phyloP scores from a whole-genome alignment of 371 early-diverging fungal species.

The Catenaria anguillulae region DNA sequence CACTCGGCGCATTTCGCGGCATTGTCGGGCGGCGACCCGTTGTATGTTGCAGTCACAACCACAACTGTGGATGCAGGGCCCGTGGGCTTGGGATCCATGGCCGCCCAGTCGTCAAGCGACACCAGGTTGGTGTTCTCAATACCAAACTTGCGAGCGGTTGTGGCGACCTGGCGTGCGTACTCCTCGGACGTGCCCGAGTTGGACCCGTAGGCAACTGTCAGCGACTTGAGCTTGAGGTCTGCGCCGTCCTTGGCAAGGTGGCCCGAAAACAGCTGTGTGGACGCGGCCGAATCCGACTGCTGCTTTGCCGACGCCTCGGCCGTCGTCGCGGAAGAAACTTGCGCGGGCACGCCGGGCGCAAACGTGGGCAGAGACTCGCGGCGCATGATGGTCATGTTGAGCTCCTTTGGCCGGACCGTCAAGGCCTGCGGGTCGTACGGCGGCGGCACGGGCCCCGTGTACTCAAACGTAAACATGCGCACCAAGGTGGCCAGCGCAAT shows the following conservation, averaged over 20 bases:
- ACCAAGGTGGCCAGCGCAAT: conserved; percentile 13
- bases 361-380: neutral
- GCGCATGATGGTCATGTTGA: neutral
- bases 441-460: neutral
- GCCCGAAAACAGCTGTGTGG: no score
- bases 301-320: neutral
- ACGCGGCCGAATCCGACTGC: no score
- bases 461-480: neutral
- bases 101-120: neutral
- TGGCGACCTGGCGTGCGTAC: neutral
- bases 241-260: no score
- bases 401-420: neutral
- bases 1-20: conserved; percentile 16
- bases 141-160: neutral
- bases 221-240: neutral
- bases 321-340: neutral
- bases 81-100: neutral
- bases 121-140: neutral
- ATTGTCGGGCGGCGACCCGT: conserved; percentile 21
- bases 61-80: neutral
- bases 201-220: neutral
- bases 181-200: conserved; percentile 6
- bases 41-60: conserved; percentile 13
- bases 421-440: neutral
- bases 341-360: neutral